phyloP scores from a whole-genome alignment of 2,329 filamentous ascomycete species.

The Diaporthe sp. region DNA sequence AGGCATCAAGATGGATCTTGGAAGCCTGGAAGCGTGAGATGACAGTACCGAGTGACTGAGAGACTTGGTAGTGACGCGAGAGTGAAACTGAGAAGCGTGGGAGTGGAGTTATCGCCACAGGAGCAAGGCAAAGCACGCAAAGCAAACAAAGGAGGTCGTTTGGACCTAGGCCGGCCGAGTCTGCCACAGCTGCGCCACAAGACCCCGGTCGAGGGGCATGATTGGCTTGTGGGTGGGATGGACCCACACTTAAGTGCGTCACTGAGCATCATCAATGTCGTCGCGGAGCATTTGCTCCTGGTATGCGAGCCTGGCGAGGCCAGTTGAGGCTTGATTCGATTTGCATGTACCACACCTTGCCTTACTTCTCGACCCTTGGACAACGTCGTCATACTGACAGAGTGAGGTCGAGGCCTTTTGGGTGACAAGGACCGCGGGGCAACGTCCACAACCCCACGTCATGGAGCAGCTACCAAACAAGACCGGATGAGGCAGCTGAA shows the following conservation, averaged over 20 bases:
- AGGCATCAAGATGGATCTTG: slow-evolving; percentile 8
- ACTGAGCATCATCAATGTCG: not conserved
- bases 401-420: not conserved
- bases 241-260: not conserved
- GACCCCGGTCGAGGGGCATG: not conserved
- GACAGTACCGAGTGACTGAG: not conserved
- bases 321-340: slow-evolving; percentile 3
- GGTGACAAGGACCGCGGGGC: not conserved
- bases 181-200: slow-evolving; percentile 24
- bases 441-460: slow-evolving; percentile 17
- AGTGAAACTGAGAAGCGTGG: not conserved
- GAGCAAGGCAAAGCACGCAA: not conserved
- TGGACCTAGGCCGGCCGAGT: not conserved
- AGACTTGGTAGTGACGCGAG: not conserved
- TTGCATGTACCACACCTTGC: slow-evolving; percentile 17
- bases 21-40: not conserved
- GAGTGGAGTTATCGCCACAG: not conserved
- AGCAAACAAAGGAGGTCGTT: not conserved
- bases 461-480: not conserved
- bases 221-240: not conserved
- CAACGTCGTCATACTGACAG: slow-evolving; percentile 26
- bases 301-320: not conserved
- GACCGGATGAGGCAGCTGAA: slow-evolving; percentile 7
- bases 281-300: slow-evolving; percentile 17
- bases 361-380: not conserved